Base-by-base conservation (phyloP, 768 basidiomycete species). In the Leccinum uliginosum region DNA sequence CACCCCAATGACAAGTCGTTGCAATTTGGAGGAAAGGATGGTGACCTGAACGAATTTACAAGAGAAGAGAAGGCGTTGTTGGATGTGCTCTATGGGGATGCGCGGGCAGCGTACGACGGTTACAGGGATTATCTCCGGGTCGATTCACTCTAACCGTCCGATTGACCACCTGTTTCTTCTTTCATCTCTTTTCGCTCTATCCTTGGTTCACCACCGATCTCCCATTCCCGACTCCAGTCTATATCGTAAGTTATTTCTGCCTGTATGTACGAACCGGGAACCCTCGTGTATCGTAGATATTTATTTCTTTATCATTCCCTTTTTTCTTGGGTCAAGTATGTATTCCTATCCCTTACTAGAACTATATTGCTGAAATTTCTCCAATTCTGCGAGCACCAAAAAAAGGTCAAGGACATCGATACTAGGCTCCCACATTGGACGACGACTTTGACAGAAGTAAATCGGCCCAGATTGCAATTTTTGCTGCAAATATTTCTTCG, bases 101-200 rank as follows among this genome's bases (percentile, higher is more conserved):
- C 63, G 2, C 57, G 26, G 19, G 47, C 60, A 11, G 64, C 57
- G 2, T 59, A 57, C 26, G 32, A 54, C n/a, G 64, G 63, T 0
- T 65, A 65, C 51, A 55, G 14, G 23, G 58, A 65, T 14, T 55
- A 62, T 50, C 44, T 65, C 30, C 17, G 21, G 8, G 23, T 5
- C 7, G 51, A 51, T 21, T 35, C 35, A 0, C n/a, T 56, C 3
- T 65, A 43, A 64, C 51, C 43, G 19, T 44, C 43, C 11, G 12
- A 6, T 21, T 17, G 1, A 5, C 5, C 10, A 34, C 15, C 1
- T 24, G 3, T 29, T 47, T 12, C 2, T 3, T 29, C 26, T 5
- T 23, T 40, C 6, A 24, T 8, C 6, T 9, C 8, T 38, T 38
- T 17, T 17, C 35, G 35, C 35, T n/a, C n/a, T 9, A 23, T 12